phyloP scores from a whole-genome alignment of 2,329 filamentous ascomycete species.

The Alternaria brassicicola region DNA sequence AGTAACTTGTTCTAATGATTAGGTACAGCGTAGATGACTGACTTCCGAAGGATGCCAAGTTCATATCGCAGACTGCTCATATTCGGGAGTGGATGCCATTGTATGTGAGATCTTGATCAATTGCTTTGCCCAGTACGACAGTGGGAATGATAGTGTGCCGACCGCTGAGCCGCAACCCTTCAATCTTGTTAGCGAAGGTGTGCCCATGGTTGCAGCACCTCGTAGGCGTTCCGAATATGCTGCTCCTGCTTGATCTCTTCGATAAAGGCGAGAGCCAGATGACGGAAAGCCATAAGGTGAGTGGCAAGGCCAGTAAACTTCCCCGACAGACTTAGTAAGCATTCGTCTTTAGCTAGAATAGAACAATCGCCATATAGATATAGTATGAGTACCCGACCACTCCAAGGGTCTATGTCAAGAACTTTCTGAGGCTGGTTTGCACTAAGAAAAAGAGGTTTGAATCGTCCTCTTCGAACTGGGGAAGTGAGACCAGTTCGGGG shows the following conservation, averaged over 20 bases:
- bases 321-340: constrained; percentile 5
- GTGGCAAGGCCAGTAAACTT: constrained; percentile 30
- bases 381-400: constrained; percentile 37
- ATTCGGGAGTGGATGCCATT: constrained; percentile 30
- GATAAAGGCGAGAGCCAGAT: constrained; percentile 25
- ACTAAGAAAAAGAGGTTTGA: constrained; percentile 36
- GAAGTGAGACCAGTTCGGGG: constrained; percentile 37
- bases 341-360: neutral
- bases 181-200: constrained; percentile 14
- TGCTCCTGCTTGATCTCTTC: constrained; percentile 30
- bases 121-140: constrained; percentile 17
- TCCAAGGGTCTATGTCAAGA: constrained; percentile 35
- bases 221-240: constrained; percentile 33
- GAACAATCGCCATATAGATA: constrained; percentile 17
- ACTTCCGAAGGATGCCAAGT: constrained; percentile 30
- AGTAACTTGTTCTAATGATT: neutral
- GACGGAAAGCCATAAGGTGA: constrained; percentile 26
- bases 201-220: constrained; percentile 28
- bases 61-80: constrained; percentile 36
- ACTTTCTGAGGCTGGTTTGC: constrained; percentile 36
- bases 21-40: neutral
- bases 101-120: constrained; percentile 26
- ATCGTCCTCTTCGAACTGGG: constrained; percentile 34
- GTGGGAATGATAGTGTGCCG: constrained; percentile 28
- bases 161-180: constrained; percentile 29